Evolutionary conservation across 75 land plant genomes (phyloP).

Genomic region (Picea glauca): DNA sequence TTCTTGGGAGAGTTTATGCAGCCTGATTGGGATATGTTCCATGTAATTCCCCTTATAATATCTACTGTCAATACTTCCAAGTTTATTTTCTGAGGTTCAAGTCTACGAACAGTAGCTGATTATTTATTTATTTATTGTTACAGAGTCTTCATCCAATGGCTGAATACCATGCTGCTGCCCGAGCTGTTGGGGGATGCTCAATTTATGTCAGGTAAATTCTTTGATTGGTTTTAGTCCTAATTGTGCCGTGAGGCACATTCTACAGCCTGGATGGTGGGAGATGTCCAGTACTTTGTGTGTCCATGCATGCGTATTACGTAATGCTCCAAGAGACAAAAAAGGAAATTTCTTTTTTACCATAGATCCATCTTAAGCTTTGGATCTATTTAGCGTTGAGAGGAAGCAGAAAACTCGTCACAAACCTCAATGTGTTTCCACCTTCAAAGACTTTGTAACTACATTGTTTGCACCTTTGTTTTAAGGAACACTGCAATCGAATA

Average conservation of each 20-base stretch:
- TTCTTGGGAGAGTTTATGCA: constrained; percentile 94
- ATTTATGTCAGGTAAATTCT: constrained; percentile 75
- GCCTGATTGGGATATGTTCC: constrained; percentile 98
- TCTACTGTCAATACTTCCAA: neutral
- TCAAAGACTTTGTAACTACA: neutral
- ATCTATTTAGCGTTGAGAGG: too few species aligned
- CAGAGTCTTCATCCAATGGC: constrained; percentile 89
- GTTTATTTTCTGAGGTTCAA: neutral
- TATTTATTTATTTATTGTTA: neutral
- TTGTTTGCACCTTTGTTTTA: neutral
- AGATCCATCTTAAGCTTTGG: too few species aligned
- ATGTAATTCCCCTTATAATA: constrained; percentile 31
- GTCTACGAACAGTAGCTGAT: neutral
- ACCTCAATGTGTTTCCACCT: too few species aligned
- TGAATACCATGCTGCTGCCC: constrained; percentile 88
- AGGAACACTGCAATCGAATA: neutral
- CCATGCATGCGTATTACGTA: too few species aligned
- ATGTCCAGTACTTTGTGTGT: too few species aligned
- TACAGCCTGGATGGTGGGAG: too few species aligned
- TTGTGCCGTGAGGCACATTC: neutral
- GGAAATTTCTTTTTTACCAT: too few species aligned
- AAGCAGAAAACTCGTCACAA: too few species aligned
- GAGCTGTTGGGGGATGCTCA: constrained; percentile 83
- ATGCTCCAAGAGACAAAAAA: too few species aligned
- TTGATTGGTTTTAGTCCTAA: neutral